These are phyloP conservation scores for Knoxia roxburghii DNA, from an alignment of 257 asterid species.

Conservation along the genomic window DNA sequence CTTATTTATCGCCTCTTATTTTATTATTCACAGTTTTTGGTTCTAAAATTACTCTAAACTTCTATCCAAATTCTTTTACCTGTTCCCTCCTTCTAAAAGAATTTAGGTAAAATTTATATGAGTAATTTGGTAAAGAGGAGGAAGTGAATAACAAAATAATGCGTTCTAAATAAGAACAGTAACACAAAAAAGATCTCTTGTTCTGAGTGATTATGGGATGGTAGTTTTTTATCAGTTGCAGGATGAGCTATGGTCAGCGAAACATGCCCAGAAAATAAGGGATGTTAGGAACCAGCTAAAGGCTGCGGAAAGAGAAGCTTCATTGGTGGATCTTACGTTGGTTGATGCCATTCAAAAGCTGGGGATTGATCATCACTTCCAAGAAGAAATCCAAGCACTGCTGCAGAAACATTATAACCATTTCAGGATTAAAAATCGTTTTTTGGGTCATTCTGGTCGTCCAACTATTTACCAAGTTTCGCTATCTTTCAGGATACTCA, in stretches of 20 bases:
- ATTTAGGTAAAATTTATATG: too few species aligned
- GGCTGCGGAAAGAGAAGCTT: conserved; percentile 13
- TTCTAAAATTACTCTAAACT: too few species aligned
- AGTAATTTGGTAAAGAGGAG: too few species aligned
- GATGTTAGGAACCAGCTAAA: conserved; percentile 15
- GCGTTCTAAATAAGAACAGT: too few species aligned
- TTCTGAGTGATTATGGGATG: too few species aligned
- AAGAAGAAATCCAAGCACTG: conserved; percentile 25
- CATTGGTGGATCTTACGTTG: conserved; percentile 10
- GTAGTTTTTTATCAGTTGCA: conserved; percentile 2
- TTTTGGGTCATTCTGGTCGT: conserved; percentile 1
- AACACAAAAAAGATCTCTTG: too few species aligned
- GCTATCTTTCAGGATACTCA: conserved; percentile 36
- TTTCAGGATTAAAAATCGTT: not conserved
- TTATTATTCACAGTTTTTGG: too few species aligned
- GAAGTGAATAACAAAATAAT: too few species aligned
- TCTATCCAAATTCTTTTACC: too few species aligned
- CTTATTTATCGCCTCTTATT: too few species aligned
- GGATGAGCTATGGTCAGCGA: conserved; percentile 17
- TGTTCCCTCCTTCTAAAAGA: too few species aligned
- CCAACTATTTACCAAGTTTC: conserved; percentile 23
- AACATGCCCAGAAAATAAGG: conserved; percentile 10
- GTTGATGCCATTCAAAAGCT: conserved; percentile 40
- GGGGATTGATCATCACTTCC: conserved; percentile 29
- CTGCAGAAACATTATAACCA: conserved; percentile 10